These are phyloP conservation scores for Plantago elongata DNA, from an alignment of 257 asterid species.

Conservation along the genomic window DNA sequence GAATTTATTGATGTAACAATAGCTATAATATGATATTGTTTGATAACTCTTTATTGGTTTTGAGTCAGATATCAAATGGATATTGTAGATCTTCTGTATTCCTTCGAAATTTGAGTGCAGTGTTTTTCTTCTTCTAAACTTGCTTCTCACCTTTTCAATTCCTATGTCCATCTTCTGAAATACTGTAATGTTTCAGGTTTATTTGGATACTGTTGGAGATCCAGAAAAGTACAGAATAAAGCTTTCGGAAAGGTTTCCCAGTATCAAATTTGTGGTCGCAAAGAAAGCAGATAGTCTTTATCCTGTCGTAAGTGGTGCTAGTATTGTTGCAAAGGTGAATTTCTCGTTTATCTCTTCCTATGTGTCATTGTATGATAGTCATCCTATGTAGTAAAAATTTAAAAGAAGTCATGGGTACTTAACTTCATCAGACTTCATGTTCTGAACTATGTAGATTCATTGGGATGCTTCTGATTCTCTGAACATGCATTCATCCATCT, in stretches of 20 bases:
- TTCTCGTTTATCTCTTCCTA: background rate
- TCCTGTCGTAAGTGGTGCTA: slow-evolving; percentile 98
- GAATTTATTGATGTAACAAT: no score
- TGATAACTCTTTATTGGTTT: no score
- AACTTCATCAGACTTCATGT: background rate
- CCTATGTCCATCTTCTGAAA: background rate
- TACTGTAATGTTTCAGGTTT: slow-evolving; percentile 51
- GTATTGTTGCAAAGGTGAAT: slow-evolving; percentile 95
- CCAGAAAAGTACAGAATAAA: slow-evolving; percentile 80
- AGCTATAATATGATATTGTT: no score
- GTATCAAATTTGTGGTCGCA: slow-evolving; percentile 80
- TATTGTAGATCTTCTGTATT: no score
- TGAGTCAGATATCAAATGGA: no score
- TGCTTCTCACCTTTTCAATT: background rate
- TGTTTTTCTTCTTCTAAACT: slow-evolving; percentile 6
- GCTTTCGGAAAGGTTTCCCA: slow-evolving; percentile 74
- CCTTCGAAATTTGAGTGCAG: no score
- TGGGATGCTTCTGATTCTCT: slow-evolving; percentile 1
- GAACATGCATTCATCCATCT: background rate
- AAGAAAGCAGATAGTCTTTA: slow-evolving; percentile 98
- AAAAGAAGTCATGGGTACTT: background rate
- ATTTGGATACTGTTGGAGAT: slow-evolving; percentile 96
- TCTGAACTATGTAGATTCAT: background rate
- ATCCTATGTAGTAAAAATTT: background rate
- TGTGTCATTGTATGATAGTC: background rate